phyloP scores from a whole-genome alignment of 2,329 filamentous ascomycete species.

The Cryphonectria carpinicola region DNA sequence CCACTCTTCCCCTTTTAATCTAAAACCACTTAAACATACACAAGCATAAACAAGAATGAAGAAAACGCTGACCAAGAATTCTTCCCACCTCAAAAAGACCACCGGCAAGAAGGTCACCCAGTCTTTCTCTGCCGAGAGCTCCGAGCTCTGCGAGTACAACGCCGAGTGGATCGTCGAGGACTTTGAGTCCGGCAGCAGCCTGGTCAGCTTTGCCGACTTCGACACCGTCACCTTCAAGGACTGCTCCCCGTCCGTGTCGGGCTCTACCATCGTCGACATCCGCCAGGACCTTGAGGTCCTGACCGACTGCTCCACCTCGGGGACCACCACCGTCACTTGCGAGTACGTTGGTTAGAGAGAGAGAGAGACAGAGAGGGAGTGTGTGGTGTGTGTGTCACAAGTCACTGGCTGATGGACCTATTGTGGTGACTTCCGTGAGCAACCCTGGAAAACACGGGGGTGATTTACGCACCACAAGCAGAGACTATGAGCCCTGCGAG shows the following conservation, averaged over 20 bases:
- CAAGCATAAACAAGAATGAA: no score
- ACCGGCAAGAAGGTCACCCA: constrained; percentile 56
- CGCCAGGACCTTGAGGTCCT: constrained; percentile 21
- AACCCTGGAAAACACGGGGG: no score
- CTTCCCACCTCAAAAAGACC: constrained; percentile 32
- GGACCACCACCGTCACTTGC: constrained; percentile 23
- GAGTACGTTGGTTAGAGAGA: constrained; percentile 40
- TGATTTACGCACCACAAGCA: no score
- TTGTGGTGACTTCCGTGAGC: no score
- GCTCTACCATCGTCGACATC: constrained; percentile 45
- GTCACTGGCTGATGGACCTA: background rate
- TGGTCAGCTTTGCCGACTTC: constrained; percentile 51
- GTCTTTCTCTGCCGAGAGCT: constrained; percentile 48
- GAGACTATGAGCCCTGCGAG: no score
- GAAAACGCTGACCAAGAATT: background rate
- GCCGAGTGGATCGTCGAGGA: constrained; percentile 67
- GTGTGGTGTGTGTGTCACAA: no score
- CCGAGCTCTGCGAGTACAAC: constrained; percentile 54
- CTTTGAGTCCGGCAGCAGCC: constrained; percentile 42
- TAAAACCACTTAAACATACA: no score
- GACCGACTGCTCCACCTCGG: constrained; percentile 22
- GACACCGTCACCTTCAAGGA: constrained; percentile 47
- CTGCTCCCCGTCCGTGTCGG: constrained; percentile 38
- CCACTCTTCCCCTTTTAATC: background rate
- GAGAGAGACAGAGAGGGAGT: no score